Evolutionary conservation across 306 rosid species (phyloP).

Genomic region (Oemleria cerasiformis): DNA sequence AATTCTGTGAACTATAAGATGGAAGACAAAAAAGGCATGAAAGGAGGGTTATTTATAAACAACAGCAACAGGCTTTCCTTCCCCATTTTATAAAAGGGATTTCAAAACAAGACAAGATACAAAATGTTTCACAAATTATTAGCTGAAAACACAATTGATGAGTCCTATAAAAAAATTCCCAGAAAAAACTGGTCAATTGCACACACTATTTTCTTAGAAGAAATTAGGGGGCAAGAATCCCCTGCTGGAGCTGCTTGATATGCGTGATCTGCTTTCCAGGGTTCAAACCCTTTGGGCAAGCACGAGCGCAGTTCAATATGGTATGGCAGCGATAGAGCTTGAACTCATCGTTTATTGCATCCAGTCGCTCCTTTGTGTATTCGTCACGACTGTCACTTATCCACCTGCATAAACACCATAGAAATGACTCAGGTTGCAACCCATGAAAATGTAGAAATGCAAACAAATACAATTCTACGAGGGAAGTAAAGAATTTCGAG

Average conservation of each 20-base stretch:
- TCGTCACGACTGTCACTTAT: slow-evolving; percentile 97
- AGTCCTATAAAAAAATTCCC: slow-evolving; percentile 35
- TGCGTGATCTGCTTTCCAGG: slow-evolving; percentile 88
- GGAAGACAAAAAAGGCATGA: no score
- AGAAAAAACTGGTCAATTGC: slow-evolving; percentile 23
- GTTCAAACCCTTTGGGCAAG: slow-evolving; percentile 97
- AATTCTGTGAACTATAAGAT: background rate
- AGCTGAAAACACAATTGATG: slow-evolving; percentile 26
- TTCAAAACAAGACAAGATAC: background rate
- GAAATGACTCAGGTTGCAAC: slow-evolving; percentile 7
- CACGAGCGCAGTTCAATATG: slow-evolving; percentile 92
- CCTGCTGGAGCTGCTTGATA: slow-evolving; percentile 76
- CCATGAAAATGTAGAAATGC: no score
- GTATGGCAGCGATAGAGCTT: slow-evolving; percentile 99
- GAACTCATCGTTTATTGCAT: slow-evolving; percentile 86
- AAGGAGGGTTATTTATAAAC: slow-evolving; percentile 28
- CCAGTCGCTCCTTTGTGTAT: slow-evolving; percentile 85
- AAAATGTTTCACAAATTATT: slow-evolving; percentile 42
- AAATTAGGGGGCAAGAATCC: no score
- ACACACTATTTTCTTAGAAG: slow-evolving; percentile 34
- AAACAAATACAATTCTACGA: background rate
- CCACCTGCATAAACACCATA: slow-evolving; percentile 65
- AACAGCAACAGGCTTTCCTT: slow-evolving; percentile 22
- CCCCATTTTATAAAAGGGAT: slow-evolving; percentile 39
- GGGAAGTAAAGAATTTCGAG: background rate